These are phyloP conservation scores for Laguncularia racemosa DNA, from an alignment of 345 rosid species.

Conservation along the genomic window DNA sequence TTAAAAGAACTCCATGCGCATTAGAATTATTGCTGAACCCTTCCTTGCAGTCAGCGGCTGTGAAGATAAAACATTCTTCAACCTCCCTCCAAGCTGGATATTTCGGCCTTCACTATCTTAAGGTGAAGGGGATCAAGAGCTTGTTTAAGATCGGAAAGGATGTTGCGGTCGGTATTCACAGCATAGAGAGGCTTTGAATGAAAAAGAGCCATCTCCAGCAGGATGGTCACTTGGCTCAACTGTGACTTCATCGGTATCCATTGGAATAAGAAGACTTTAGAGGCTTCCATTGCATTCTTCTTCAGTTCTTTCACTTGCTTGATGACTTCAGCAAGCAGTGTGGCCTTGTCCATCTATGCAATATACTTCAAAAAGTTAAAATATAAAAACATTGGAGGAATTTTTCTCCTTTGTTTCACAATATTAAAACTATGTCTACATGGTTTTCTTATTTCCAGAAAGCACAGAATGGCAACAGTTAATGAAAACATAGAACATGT, in stretches of 20 bases:
- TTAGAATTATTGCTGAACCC: conserved; percentile 8
- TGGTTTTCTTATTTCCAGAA: too few relatives aligned
- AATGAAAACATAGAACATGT: too few relatives aligned
- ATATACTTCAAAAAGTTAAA: neutral
- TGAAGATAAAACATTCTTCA: conserved; percentile 41
- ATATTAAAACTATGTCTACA: too few relatives aligned
- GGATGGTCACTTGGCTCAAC: conserved; percentile 27
- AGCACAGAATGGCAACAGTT: too few relatives aligned
- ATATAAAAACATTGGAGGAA: too few relatives aligned
- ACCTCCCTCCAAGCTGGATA: conserved; percentile 46
- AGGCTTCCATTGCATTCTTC: conserved; percentile 33
- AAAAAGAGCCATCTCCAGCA: conserved; percentile 18
- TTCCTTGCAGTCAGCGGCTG: conserved; percentile 12
- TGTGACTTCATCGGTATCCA: conserved; percentile 40
- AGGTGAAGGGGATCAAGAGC: conserved; percentile 38
- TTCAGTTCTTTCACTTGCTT: conserved; percentile 44
- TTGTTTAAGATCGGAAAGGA: conserved; percentile 39
- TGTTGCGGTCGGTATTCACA: conserved; percentile 45
- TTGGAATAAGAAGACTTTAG: conserved; percentile 44
- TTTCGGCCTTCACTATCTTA: conserved; percentile 34
- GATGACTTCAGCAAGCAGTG: conserved; percentile 59
- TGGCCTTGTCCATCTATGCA: conserved; percentile 68
- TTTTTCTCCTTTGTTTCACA: too few relatives aligned
- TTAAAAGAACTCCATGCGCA: conserved; percentile 11
- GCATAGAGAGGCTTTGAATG: conserved; percentile 41